Evolutionary conservation across 305 asterid species (phyloP).

Genomic region (Fraxinus paxiana): DNA sequence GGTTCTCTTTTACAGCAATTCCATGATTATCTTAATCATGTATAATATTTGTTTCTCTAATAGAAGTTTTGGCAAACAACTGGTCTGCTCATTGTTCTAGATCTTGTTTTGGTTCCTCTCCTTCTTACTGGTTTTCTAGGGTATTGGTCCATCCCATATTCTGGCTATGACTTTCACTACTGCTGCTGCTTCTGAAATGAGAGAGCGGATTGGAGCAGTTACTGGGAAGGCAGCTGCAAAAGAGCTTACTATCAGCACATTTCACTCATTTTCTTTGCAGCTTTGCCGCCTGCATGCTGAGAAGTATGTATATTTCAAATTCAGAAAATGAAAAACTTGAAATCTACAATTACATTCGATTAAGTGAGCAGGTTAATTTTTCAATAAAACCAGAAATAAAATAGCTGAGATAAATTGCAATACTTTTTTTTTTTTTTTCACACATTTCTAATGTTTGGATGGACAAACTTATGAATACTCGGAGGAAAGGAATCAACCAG

Average conservation of each 20-base stretch:
- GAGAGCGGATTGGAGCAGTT: constrained; percentile 79
- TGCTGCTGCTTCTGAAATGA: constrained; percentile 97
- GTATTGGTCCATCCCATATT: constrained; percentile 71
- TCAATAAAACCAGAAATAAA: background rate
- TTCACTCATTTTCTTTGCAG: constrained; percentile 93
- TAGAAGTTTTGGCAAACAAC: constrained; percentile 18
- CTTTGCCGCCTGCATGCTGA: constrained; percentile 93
- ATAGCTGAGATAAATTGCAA: background rate
- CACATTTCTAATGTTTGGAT: background rate
- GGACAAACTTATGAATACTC: background rate
- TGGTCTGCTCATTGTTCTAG: constrained; percentile 10
- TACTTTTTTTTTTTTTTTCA: background rate
- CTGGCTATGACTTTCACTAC: constrained; percentile 97
- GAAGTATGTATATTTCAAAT: constrained; percentile 54
- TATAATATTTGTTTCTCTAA: constrained; percentile 12
- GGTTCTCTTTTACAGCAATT: constrained; percentile 37
- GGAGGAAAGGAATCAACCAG: constrained; percentile 10
- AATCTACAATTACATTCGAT: constrained; percentile 8
- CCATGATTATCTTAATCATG: constrained; percentile 11
- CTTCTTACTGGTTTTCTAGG: constrained; percentile 40
- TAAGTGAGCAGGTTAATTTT: constrained; percentile 5
- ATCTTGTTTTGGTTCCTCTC: constrained; percentile 7
- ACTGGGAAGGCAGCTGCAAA: constrained; percentile 88
- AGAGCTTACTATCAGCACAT: constrained; percentile 88
- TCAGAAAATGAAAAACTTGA: background rate